Base-by-base conservation (phyloP, 148 eudicot genomes). In the Camellia granthamiana region DNA sequence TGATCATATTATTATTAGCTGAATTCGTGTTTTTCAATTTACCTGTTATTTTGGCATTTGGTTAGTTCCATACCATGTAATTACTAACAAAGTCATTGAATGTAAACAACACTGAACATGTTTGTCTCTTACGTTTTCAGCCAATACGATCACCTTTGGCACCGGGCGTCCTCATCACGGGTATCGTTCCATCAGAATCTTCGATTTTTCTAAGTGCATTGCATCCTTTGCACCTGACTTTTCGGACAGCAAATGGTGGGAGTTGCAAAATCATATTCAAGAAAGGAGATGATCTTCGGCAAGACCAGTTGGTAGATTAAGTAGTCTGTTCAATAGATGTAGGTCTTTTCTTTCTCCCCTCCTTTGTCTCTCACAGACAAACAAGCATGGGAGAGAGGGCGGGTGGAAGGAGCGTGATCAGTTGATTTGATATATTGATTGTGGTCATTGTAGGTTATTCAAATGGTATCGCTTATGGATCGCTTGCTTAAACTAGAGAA, bases 271-370 rank as follows among this genome's bases (percentile, higher is more conserved):
- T 96, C 80, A 96, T 92, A 69, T 96, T 93, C 81, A 96, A 96
- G 84, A 96, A 96, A 84, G 99, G 99, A 82, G 99, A 96, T 82
- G 99, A 96, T 80, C 90, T 96, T 82, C 93, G 99, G 82, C 99
- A 93, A 90, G 98, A 93, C 84, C 99, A 96, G 87, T 81, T 96
- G 98, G 98, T 95, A 86, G 56, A 69, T 78, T 66, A 8, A 6
- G 58, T 72, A 15, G 21, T 80, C 23, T 77, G 6, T 60, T 74
- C 56, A 51, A 12, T 51, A 38, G 44, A n/a, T 14, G 19, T 46
- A 30, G 9, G 19, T 54, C 60, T 38, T 23, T 60, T 47, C 49
- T 52, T 54, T 66, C 13, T 21, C 58, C 15, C 55, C 13, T 46
- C 16, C 16, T 56, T 8, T 44, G 12, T 51, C 43, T 77, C 44